These are phyloP conservation scores for Oenanthe sinensis DNA, from an alignment of 129 eudicot species.

Conservation along the genomic window DNA sequence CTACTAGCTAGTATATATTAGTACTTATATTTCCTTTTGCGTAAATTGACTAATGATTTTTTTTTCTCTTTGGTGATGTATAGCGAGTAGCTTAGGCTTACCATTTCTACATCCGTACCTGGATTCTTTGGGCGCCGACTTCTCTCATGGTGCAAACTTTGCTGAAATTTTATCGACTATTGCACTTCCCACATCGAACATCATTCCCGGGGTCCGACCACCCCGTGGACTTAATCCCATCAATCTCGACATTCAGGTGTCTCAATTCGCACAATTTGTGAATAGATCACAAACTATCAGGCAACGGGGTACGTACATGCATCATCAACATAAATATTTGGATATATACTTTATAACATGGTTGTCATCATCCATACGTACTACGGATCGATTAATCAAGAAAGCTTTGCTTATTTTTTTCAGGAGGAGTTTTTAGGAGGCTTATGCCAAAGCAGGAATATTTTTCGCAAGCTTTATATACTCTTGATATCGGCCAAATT, in stretches of 20 bases:
- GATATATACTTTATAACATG: no score
- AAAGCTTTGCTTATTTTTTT: neutral
- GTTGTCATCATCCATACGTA: no score
- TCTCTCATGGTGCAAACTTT: neutral
- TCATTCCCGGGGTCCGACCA: neutral
- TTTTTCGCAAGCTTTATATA: conserved; percentile 6
- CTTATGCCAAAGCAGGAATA: neutral
- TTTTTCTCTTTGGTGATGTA: neutral
- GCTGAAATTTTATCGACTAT: neutral
- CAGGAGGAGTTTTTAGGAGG: neutral
- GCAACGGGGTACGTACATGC: neutral
- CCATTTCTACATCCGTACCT: neutral
- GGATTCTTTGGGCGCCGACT: neutral
- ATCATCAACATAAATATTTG: no score
- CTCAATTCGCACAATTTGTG: neutral
- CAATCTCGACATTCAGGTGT: neutral
- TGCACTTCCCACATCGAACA: neutral
- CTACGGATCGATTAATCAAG: neutral
- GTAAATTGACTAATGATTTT: neutral
- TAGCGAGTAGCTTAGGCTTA: neutral
- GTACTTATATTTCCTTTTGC: no score
- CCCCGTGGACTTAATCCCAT: neutral
- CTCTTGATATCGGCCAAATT: conserved; percentile 2
- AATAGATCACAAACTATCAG: neutral
- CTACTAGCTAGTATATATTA: no score